These are phyloP conservation scores for Aspergillus niger DNA, from an alignment of 2,329 filamentous ascomycete genomes.

Conservation along the genomic window DNA sequence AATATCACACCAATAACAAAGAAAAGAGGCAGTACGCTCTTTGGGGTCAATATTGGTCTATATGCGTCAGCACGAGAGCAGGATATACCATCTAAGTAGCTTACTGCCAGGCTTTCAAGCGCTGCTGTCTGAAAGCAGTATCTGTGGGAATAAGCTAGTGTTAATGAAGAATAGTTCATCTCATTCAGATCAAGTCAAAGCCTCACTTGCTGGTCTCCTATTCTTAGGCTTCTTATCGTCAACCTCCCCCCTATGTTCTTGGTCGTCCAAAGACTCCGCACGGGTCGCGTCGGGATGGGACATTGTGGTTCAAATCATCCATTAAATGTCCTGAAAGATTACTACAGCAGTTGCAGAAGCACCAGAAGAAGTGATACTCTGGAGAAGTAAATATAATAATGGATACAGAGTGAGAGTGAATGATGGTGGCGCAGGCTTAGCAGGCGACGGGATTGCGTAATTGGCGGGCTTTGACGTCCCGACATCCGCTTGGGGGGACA, in stretches of 20 bases:
- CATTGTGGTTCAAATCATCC: constrained; percentile 36
- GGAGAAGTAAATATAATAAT: background rate
- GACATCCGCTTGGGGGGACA: background rate
- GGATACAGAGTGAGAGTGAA: background rate
- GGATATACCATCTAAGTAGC: constrained; percentile 25
- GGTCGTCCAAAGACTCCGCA: constrained; percentile 47
- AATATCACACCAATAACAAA: constrained; percentile 90
- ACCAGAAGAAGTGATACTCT: background rate
- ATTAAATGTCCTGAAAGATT: background rate
- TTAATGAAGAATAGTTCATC: background rate
- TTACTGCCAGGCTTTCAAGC: constrained; percentile 98
- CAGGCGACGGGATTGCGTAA: constrained; percentile 11
- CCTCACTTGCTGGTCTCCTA: constrained; percentile 82
- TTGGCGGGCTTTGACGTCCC: constrained; percentile 17
- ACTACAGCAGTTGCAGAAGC: background rate
- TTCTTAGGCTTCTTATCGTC: constrained; percentile 82
- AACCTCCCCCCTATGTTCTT: constrained; percentile 41
- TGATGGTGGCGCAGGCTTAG: constrained; percentile 13
- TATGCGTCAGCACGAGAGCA: constrained; percentile 16
- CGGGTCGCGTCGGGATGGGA: constrained; percentile 45
- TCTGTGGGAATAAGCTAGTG: constrained; percentile 56
- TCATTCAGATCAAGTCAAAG: background rate
- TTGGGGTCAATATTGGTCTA: constrained; percentile 91
- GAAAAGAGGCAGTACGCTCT: constrained; percentile 88
- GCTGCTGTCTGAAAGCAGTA: constrained; percentile 94